A percentile compares a stretch with the other conserved stretches of the same genome.
These are phyloP conservation scores for Spencermartinsiella europaea DNA, from an alignment of 805 yeast species.

Conservation along the genomic window DNA sequence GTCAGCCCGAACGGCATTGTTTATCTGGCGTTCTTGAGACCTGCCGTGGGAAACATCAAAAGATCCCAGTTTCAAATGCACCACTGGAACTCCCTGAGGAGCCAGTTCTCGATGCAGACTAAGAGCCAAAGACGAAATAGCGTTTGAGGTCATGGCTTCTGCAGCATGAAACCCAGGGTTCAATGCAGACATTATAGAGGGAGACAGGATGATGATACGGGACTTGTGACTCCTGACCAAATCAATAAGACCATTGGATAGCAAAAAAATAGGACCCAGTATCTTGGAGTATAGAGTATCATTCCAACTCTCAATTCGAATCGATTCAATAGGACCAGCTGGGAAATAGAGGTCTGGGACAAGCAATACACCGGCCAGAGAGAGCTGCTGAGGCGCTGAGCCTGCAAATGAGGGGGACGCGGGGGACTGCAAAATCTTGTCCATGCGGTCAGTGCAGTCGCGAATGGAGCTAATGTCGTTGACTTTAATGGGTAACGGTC, in stretches of 20 bases:
- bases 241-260: slow-evolving; percentile 51
- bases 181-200: slow-evolving; percentile 50
- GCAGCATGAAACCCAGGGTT: slow-evolving; percentile 60
- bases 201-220: slow-evolving; percentile 48
- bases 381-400: slow-evolving; percentile 50
- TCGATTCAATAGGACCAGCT: slow-evolving; percentile 58
- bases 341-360: slow-evolving; percentile 68
- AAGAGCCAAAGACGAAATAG: slow-evolving; percentile 37
- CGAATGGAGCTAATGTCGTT: slow-evolving; percentile 40
- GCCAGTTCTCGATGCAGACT: slow-evolving; percentile 40
- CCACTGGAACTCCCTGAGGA: slow-evolving; percentile 40
- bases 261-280: slow-evolving; percentile 44
- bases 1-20: slow-evolving; percentile 35
- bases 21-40: slow-evolving; percentile 28
- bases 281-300: slow-evolving; percentile 43
- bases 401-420: slow-evolving; percentile 57
- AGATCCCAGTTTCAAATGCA: slow-evolving; percentile 44
- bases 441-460: slow-evolving; percentile 46
- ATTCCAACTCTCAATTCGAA: slow-evolving; percentile 49
- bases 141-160: slow-evolving; percentile 49
- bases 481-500: slow-evolving; percentile 52
- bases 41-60: slow-evolving; percentile 36
- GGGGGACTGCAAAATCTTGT: slow-evolving; percentile 45
- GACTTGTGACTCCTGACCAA: slow-evolving; percentile 48
- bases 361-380: slow-evolving; percentile 59